Evolutionary conservation across 768 basidiomycete genomes (phyloP).

Genomic region (Naganishia vishniacii): DNA sequence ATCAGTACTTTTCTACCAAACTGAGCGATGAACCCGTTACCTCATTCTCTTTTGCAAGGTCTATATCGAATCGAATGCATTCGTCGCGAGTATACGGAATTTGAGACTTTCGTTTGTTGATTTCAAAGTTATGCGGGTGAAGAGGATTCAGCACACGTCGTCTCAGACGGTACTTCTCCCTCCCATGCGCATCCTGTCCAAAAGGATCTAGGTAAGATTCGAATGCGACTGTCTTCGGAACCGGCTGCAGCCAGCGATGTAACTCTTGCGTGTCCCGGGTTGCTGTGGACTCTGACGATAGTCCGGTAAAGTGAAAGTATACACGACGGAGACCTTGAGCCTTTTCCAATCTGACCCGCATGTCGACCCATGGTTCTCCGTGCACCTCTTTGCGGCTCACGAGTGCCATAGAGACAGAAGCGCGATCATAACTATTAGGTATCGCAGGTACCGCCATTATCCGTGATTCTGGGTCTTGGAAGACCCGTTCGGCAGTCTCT

Average conservation of each 20-base stretch:
- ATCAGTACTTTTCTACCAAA: too few species aligned
- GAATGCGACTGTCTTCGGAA: background rate
- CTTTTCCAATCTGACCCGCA: background rate
- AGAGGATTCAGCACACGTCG: background rate
- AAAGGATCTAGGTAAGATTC: constrained; percentile 14
- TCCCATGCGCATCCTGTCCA: background rate
- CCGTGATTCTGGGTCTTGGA: background rate
- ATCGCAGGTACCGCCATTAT: constrained; percentile 1
- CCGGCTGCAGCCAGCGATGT: background rate
- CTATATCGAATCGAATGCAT: background rate
- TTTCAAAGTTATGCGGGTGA: background rate
- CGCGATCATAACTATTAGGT: constrained; percentile 2
- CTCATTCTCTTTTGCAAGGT: background rate
- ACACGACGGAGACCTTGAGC: constrained; percentile 11
- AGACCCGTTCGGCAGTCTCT: background rate
- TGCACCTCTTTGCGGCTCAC: background rate
- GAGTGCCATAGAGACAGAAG: background rate
- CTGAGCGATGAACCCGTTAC: background rate
- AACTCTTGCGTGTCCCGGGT: background rate
- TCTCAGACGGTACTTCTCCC: constrained; percentile 8
- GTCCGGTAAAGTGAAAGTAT: constrained; percentile 5
- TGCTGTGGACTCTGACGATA: background rate
- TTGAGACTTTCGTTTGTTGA: background rate
- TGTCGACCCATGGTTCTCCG: constrained; percentile 3
- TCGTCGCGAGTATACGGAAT: background rate